Base-by-base conservation (phyloP, 2,329 filamentous ascomycete genomes). In the Diplodia seriata region DNA sequence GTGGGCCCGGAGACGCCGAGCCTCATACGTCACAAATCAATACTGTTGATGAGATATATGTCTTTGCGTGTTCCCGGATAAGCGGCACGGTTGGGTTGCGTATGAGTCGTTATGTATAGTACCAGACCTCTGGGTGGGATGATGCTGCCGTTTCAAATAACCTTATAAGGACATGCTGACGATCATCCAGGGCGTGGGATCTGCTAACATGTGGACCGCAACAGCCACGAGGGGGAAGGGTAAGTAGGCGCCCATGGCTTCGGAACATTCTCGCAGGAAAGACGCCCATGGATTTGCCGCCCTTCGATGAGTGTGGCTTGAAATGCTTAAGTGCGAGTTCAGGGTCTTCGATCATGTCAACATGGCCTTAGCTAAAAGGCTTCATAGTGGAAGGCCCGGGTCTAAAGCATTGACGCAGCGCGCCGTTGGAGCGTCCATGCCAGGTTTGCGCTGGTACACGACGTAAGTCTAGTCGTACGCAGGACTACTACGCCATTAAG, bases 171-270 rank as follows among this genome's bases (percentile, higher is more conserved):
- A 53, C 18, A 12, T 31, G 15, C 20, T 55, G 49, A 6, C 26
- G 33, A 43, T 53, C 47, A 55, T 65, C 29, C 50, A 66, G 36
- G 51, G 36, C 63, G 31, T 49, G 38, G 12, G 23, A 49, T 64
- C 50, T 50, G 14, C 56, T 9, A 20, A 47, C 55, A 47, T 15
- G 43, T n/a, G 38, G 23, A n/a, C 23, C 23, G 38, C 38, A 43
- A 14, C 56, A 47, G 7, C 56, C 36, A 29, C 18, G 15, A 59
- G 14, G 54, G 18, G 23, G 14, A 11, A 18, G 29, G 38, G 47
- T 20, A 26, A 38, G 20, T 20, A 15, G 31, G 31, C 11, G 54
- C n/a, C 18, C 29, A 12, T 20, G 8, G 18, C 53, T 55, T 36
- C 18, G 18, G n/a, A 38, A 1, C 33, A 14, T 38, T 56, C n/a